Evolutionary conservation across 768 basidiomycete species (phyloP).

Genomic region (Calocybe indica): DNA sequence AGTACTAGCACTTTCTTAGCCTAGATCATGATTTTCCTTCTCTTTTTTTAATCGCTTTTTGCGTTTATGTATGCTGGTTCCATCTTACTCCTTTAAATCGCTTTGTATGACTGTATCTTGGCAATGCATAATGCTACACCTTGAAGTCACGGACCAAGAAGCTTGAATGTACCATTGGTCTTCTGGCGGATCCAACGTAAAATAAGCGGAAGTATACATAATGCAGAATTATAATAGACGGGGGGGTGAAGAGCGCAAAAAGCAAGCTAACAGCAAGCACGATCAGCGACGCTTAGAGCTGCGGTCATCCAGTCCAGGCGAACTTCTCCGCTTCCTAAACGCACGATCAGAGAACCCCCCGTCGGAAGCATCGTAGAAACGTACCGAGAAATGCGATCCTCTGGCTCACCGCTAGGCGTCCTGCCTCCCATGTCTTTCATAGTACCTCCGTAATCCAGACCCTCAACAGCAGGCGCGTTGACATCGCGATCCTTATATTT

Average conservation of each 20-base stretch:
- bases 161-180: no score
- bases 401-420: slow-evolving; percentile 62
- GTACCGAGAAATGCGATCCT: slow-evolving; percentile 59
- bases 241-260: no score
- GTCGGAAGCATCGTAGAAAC: slow-evolving; percentile 10
- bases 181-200: no score
- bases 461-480: slow-evolving; percentile 81
- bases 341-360: not conserved
- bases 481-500: slow-evolving; percentile 88
- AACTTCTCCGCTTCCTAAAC: slow-evolving; percentile 65
- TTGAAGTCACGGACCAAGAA: no score
- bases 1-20: not conserved
- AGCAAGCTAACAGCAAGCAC: not conserved
- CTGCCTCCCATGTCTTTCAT: slow-evolving; percentile 37
- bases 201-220: no score
- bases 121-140: no score
- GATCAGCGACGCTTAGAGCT: slow-evolving; percentile 65
- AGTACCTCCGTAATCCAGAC: slow-evolving; percentile 78
- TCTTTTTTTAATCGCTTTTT: no score
- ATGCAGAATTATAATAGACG: no score
- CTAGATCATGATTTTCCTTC: not conserved
- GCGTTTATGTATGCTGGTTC: no score
- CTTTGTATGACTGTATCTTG: no score
- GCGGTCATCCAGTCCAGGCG: slow-evolving; percentile 68
- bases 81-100: no score